A percentile compares a stretch with the other conserved stretches of the same genome.
These are phyloP conservation scores for Tetrahymena malaccensis DNA, from an alignment of 73 alveolate genomes.

Conservation along the genomic window DNA sequence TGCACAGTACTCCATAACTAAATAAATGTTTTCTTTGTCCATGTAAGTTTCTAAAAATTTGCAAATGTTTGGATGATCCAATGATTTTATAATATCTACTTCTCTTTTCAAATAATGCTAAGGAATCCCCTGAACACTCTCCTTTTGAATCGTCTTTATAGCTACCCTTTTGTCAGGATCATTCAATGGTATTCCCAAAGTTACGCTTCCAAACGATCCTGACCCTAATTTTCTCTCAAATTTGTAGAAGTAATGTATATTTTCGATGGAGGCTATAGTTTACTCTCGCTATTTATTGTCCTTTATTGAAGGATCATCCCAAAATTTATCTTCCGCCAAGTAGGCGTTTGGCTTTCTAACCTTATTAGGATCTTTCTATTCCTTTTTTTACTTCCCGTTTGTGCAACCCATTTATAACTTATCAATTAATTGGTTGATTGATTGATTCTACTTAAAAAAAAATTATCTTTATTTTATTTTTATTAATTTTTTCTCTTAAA, in stretches of 20 bases:
- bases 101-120: slow-evolving; percentile 14
- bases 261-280: neutral
- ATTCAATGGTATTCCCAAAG: neutral
- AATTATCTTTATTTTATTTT: neutral
- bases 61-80: slow-evolving; percentile 44
- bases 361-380: neutral
- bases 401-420: neutral
- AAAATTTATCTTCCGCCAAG: neutral
- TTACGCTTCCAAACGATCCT: neutral
- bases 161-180: neutral
- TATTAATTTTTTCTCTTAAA: neutral
- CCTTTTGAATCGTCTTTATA: neutral
- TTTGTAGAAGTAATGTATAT: neutral
- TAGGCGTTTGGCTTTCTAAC: neutral
- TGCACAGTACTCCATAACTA: slow-evolving; percentile 48
- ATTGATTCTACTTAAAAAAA: neutral
- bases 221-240: neutral
- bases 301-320: neutral
- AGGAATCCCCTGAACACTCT: neutral
- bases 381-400: neutral
- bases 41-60: slow-evolving; percentile 41
- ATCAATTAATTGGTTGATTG: neutral
- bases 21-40: slow-evolving; percentile 30
- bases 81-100: slow-evolving; percentile 24
- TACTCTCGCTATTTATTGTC: neutral